Evolutionary conservation across 148 eudicot genomes (phyloP).

Genomic region (Spergularia marina): DNA sequence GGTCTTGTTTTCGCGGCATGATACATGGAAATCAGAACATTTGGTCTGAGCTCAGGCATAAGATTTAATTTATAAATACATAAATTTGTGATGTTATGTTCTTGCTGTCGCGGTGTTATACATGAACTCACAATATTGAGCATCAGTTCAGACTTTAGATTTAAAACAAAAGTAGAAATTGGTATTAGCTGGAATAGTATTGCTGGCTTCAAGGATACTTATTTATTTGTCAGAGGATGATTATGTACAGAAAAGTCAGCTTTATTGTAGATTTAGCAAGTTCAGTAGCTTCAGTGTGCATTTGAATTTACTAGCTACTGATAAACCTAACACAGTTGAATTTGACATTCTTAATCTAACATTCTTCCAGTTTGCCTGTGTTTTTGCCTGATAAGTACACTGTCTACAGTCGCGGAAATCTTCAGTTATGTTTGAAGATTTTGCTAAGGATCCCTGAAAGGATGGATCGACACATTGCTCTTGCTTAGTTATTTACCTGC

Average conservation of each 20-base stretch:
- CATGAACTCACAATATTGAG: background rate
- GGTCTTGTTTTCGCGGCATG: background rate
- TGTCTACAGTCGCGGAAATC: background rate
- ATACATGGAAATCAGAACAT: background rate
- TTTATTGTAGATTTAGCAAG: too few relatives aligned
- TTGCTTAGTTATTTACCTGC: constrained; percentile 7
- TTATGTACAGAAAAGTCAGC: background rate
- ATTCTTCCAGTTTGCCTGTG: background rate
- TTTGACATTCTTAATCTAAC: background rate
- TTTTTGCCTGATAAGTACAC: background rate
- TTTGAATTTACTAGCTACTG: too few relatives aligned
- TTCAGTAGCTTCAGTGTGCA: too few relatives aligned
- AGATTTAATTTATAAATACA: background rate
- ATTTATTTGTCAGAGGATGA: background rate
- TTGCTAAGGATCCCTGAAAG: background rate
- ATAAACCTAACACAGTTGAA: too few relatives aligned
- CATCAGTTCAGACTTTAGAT: background rate
- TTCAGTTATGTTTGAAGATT: constrained; percentile 5
- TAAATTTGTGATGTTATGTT: background rate
- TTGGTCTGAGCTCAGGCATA: background rate
- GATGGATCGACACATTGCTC: background rate
- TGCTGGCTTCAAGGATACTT: background rate
- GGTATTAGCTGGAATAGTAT: background rate
- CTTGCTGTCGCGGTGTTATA: background rate
- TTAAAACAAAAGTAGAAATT: background rate